A percentile compares a stretch with the other conserved stretches of the same genome.
Conservation (phyloP, 139 green algal species). For the Micractinium sp. region DNA sequence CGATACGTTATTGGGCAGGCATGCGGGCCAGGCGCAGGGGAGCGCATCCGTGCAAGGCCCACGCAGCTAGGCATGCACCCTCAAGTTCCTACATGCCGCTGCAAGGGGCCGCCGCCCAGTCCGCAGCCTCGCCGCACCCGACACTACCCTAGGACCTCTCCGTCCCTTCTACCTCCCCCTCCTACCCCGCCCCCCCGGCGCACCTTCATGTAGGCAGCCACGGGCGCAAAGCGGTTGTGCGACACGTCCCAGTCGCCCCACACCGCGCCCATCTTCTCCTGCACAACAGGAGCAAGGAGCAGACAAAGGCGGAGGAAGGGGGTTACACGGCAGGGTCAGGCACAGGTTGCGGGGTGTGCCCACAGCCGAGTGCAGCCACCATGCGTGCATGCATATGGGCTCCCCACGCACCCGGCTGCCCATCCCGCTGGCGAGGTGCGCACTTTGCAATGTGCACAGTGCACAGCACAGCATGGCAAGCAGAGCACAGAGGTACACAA, state of each 20-base stretch:
- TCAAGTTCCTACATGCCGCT: too few species aligned
- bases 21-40: not conserved
- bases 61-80: too few species aligned
- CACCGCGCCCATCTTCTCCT: conserved; percentile 5
- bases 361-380: not conserved
- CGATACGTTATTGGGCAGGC: not conserved
- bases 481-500: too few species aligned
- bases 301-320: not conserved
- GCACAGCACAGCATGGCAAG: not conserved
- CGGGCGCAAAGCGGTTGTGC: not conserved
- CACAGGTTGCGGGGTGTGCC: not conserved
- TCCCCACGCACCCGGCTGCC: too few species aligned
- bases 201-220: conserved; percentile 29
- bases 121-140: too few species aligned
- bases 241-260: not conserved
- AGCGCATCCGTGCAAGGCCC: not conserved
- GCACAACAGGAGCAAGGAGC: not conserved
- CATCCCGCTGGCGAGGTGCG: not conserved
- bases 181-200: not conserved
- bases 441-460: too few species aligned
- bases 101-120: too few species aligned
- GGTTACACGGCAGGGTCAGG: not conserved
- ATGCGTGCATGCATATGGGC: not conserved
- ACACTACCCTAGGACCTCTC: too few species aligned
- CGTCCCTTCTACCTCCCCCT: not conserved